A percentile compares a stretch with the other conserved stretches of the same genome.
These are phyloP conservation scores for Dactylellina sp. DNA, from an alignment of 2,329 filamentous ascomycete species.

Conservation along the genomic window DNA sequence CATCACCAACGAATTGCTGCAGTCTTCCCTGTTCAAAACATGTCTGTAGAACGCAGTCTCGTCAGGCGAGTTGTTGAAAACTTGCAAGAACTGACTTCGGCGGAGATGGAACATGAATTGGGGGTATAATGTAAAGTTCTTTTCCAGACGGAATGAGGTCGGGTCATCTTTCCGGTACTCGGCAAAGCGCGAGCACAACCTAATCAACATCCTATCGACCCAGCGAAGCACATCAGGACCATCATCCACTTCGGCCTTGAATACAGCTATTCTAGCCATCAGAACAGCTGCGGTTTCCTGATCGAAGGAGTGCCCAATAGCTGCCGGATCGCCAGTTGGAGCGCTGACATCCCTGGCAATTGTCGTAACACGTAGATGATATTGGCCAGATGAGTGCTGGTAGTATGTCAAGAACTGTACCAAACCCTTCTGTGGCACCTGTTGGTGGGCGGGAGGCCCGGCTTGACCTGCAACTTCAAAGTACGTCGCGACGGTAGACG, in stretches of 20 bases:
- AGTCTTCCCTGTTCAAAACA: slow-evolving; percentile 96
- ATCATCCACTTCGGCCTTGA: slow-evolving; percentile 98
- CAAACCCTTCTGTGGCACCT: slow-evolving; percentile 89
- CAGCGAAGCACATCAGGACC: slow-evolving; percentile 97
- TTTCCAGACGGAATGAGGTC: slow-evolving; percentile 94
- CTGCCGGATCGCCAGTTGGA: slow-evolving; percentile 80
- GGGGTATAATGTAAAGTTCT: slow-evolving; percentile 98
- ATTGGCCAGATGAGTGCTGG: slow-evolving; percentile 95
- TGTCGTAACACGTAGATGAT: slow-evolving; percentile 94
- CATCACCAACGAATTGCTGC: slow-evolving; percentile 97
- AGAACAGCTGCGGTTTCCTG: slow-evolving; percentile 97
- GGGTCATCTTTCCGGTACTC: slow-evolving; percentile 99
- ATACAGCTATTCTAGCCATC: slow-evolving; percentile 99
- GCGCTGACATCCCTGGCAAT: slow-evolving; percentile 85
- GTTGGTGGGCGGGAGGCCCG: slow-evolving; percentile 75
- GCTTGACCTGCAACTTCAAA: slow-evolving; percentile 86
- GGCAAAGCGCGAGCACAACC: slow-evolving; percentile 93
- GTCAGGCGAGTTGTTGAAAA: slow-evolving; percentile 99
- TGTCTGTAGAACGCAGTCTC: slow-evolving; percentile 99
- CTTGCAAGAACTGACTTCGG: slow-evolving; percentile 95
- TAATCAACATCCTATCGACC: slow-evolving; percentile 98
- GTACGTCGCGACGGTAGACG: slow-evolving; percentile 93
- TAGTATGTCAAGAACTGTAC: slow-evolving; percentile 99
- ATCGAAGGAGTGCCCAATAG: slow-evolving; percentile 96
- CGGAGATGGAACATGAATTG: slow-evolving; percentile 99